Percentiles rank a stretch among this genome's conserved stretches.
Evolutionary conservation across 2,329 filamentous ascomycete genomes (phyloP).

Genomic region (Paraphaeosphaeria sporulosa): DNA sequence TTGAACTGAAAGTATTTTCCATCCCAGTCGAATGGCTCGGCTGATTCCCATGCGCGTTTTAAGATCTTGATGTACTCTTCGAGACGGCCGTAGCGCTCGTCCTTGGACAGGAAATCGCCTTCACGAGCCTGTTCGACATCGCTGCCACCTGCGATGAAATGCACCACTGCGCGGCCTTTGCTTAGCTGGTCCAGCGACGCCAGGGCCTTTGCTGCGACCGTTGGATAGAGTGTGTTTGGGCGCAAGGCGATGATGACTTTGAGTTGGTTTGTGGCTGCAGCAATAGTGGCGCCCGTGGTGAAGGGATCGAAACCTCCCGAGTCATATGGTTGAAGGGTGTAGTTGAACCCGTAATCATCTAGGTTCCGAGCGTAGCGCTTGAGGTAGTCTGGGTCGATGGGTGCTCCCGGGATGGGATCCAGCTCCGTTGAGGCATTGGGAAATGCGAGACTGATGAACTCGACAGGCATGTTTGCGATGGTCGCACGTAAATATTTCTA

Average conservation of each 20-base stretch:
- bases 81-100: slow-evolving; percentile 64
- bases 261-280: slow-evolving; percentile 64
- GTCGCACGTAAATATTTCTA: neutral
- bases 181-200: slow-evolving; percentile 68
- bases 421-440: slow-evolving; percentile 66
- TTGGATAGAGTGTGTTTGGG: slow-evolving; percentile 69
- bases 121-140: slow-evolving; percentile 67
- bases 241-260: slow-evolving; percentile 69
- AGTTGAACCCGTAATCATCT: slow-evolving; percentile 68
- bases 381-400: slow-evolving; percentile 64
- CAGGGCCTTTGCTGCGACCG: slow-evolving; percentile 67
- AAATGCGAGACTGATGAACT: slow-evolving; percentile 67
- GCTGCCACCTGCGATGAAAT: slow-evolving; percentile 69
- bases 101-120: slow-evolving; percentile 66
- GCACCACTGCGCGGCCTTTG: slow-evolving; percentile 65
- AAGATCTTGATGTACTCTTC: slow-evolving; percentile 71
- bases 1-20: slow-evolving; percentile 68
- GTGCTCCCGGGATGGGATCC: slow-evolving; percentile 59
- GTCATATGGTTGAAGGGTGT: slow-evolving; percentile 67
- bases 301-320: slow-evolving; percentile 65
- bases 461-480: slow-evolving; percentile 34
- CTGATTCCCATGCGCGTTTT: slow-evolving; percentile 64
- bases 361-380: slow-evolving; percentile 64
- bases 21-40: slow-evolving; percentile 68
- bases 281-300: slow-evolving; percentile 66